Percentiles rank a stretch among this genome's conserved stretches.
Evolutionary conservation across 495 filamentous ascomycete genomes (phyloP).

Genomic region (Trypethelium eluteriae): DNA sequence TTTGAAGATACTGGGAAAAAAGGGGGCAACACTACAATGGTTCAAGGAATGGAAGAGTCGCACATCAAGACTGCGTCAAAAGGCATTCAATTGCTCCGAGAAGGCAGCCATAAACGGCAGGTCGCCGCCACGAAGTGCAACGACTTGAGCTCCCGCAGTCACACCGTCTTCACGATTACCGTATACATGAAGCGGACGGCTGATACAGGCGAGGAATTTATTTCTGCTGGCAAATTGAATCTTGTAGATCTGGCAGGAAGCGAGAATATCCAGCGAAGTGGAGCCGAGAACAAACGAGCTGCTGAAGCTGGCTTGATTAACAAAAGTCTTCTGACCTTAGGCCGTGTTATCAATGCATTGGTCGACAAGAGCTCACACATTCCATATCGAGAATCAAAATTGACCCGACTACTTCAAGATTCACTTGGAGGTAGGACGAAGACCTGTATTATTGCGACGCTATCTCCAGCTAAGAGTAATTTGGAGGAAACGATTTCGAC

Average conservation of each 20-base stretch:
- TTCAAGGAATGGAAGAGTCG: slow-evolving; percentile 95
- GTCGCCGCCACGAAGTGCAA: slow-evolving; percentile 98
- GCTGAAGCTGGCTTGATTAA: slow-evolving; percentile 95
- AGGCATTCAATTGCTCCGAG: slow-evolving; percentile 80
- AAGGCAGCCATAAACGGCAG: slow-evolving; percentile 85
- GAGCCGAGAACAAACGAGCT: slow-evolving; percentile 94
- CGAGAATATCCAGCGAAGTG: slow-evolving; percentile 93
- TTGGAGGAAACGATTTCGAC: slow-evolving; percentile 97
- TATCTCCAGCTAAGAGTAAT: slow-evolving; percentile 89
- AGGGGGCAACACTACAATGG: slow-evolving; percentile 67
- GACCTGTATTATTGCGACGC: slow-evolving; percentile 95
- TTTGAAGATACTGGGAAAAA: slow-evolving; percentile 84
- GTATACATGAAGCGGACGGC: slow-evolving; percentile 72
- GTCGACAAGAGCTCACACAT: slow-evolving; percentile 89
- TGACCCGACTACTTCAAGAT: slow-evolving; percentile 90
- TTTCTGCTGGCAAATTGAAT: slow-evolving; percentile 92
- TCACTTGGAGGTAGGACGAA: slow-evolving; percentile 92
- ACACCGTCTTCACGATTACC: slow-evolving; percentile 94
- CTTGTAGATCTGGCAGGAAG: slow-evolving; percentile 93
- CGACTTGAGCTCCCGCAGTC: slow-evolving; percentile 88
- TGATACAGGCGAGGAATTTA: slow-evolving; percentile 79
- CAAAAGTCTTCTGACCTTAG: slow-evolving; percentile 89
- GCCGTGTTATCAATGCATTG: slow-evolving; percentile 93
- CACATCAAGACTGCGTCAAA: slow-evolving; percentile 78
- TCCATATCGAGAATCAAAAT: slow-evolving; percentile 92